Base-by-base conservation (phyloP, 2,329 filamentous ascomycete species). In the Aspergillus sclerotialis region DNA sequence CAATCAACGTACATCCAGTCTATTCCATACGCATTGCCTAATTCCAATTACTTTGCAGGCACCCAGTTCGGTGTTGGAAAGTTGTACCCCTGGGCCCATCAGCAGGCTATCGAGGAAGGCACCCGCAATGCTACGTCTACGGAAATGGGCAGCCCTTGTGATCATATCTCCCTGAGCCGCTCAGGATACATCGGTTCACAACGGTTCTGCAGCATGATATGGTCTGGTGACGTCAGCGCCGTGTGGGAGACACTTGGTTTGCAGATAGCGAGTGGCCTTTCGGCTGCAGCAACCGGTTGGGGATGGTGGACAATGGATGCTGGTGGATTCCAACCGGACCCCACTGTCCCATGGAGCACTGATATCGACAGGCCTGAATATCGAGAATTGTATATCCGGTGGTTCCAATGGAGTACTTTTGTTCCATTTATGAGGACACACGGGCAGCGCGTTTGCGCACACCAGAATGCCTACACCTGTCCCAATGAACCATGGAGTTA, bases 241-340 rank as follows among this genome's bases (percentile, higher is more conserved):
- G 75, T 70, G 1, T 82, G 77, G 77, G 56, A 56, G 3, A 74
- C 66, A 17, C 61, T 80, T 11, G 64, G 71, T 2, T 65, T 72
- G 36, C 76, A 81, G 48, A 55, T 81, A 2, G 64, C 72, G 0
- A 76, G 77, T 0, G 76, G 77, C 0, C 57, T 81, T 5, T 77
- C 77, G 43, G 78, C 78, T 64, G 78, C 75, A 0, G 57, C 81
- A 3, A 66, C 75, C 0, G 78, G 78, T 1, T 63, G 80, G 16
- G 68, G 75, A 0, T 80, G 76, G 76, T 81, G 75, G 73, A 81
- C 78, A 0, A 78, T 76, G 0, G 78, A 82, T 40, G 80, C 81
- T 25, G 78, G 78, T 2, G 78, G 78, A 1, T 82, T 82, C 46
- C 76, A 81, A 44, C 75, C 42, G 1, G 57, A 63, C 35, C 50